phyloP scores from a whole-genome alignment of 768 basidiomycete genomes.

The Mycena floridula region DNA sequence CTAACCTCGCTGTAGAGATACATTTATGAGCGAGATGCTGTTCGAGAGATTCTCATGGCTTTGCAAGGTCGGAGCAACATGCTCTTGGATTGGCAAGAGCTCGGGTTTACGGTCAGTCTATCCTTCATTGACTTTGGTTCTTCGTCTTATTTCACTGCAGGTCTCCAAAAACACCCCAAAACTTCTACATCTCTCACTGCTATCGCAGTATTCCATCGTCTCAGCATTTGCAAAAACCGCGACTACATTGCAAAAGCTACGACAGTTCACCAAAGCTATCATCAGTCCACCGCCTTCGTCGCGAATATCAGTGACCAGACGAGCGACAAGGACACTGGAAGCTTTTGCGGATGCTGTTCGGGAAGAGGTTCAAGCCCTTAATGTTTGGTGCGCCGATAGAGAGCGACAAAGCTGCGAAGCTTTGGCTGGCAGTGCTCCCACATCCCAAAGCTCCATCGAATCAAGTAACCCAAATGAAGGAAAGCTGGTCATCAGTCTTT shows the following conservation, averaged over 20 bases:
- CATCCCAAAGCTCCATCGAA: not conserved
- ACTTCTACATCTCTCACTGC: constrained; percentile 60
- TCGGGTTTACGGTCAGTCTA: constrained; percentile 24
- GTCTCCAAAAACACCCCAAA: constrained; percentile 47
- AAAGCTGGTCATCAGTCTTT: constrained; percentile 53
- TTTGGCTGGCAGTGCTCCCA: constrained; percentile 35
- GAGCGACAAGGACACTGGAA: constrained; percentile 59
- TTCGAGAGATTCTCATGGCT: constrained; percentile 70
- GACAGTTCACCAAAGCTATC: constrained; percentile 36
- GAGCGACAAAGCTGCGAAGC: constrained; percentile 65
- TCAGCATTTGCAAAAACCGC: constrained; percentile 51
- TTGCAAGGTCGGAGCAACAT: constrained; percentile 68
- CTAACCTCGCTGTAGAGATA: constrained; percentile 40
- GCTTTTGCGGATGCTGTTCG: constrained; percentile 78
- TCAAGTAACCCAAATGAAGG: constrained; percentile 3
- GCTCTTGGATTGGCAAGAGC: constrained; percentile 36
- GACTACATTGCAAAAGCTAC: constrained; percentile 55
- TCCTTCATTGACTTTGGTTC: not conserved
- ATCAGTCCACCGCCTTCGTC: not conserved
- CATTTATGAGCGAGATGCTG: constrained; percentile 69
- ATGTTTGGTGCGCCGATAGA: constrained; percentile 62
- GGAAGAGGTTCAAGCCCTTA: constrained; percentile 48
- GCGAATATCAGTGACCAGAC: constrained; percentile 2
- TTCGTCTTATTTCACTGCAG: too few relatives aligned
- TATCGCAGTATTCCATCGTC: constrained; percentile 62